Evolutionary conservation across 2,329 filamentous ascomycete species (phyloP).

Genomic region (Fusarium denticulatum): DNA sequence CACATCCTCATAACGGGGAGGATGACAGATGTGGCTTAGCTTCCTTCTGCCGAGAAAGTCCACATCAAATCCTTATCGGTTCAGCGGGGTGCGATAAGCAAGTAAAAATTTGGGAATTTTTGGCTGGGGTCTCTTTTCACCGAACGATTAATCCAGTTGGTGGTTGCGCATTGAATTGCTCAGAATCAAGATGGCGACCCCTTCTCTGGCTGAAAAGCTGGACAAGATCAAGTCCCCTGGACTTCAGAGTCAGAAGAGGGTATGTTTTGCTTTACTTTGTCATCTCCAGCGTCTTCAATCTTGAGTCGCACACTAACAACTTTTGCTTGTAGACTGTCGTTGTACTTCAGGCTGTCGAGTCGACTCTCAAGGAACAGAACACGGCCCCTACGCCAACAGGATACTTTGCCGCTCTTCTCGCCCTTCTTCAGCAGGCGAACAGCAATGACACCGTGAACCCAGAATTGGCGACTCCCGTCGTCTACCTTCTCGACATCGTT

Average conservation of each 20-base stretch:
- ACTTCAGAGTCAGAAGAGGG: constrained; percentile 93
- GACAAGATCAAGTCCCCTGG: constrained; percentile 98
- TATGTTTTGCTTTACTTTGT: constrained; percentile 53
- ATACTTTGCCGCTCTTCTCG: constrained; percentile 95
- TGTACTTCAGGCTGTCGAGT: constrained; percentile 90
- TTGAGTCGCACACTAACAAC: constrained; percentile 23
- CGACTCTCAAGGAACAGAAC: constrained; percentile 89
- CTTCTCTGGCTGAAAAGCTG: constrained; percentile 82
- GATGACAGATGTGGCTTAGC: constrained; percentile 25
- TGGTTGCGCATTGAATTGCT: constrained; percentile 44
- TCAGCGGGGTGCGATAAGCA: constrained; percentile 45
- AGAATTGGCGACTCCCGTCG: constrained; percentile 84
- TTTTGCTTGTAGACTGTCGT: constrained; percentile 72
- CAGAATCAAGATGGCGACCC: constrained; percentile 57
- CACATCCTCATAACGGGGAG: constrained; percentile 38
- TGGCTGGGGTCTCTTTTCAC: constrained; percentile 39
- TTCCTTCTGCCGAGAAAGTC: background rate
- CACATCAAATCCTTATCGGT: constrained; percentile 37
- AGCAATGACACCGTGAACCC: constrained; percentile 77
- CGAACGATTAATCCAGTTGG: constrained; percentile 40
- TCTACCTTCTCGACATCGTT: constrained; percentile 95
- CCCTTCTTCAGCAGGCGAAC: constrained; percentile 82
- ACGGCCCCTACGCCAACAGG: constrained; percentile 84
- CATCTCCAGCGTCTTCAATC: background rate
- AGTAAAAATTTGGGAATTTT: constrained; percentile 45